These are phyloP conservation scores for Amorphotheca resinae DNA, from an alignment of 495 filamentous ascomycete species.

Conservation along the genomic window DNA sequence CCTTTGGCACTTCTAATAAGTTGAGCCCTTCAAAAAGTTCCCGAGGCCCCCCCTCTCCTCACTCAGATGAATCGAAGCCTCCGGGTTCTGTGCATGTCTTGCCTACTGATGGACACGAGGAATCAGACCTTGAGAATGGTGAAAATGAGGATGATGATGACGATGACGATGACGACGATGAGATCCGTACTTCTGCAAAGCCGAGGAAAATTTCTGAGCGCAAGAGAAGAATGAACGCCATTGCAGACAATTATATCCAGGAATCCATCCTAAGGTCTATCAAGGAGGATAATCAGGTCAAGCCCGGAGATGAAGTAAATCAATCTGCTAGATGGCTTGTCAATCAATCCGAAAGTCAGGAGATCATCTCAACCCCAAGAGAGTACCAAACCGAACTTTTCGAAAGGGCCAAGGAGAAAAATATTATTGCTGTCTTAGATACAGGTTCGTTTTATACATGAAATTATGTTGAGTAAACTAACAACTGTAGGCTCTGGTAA, in stretches of 20 bases:
- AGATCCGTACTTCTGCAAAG: constrained; percentile 8
- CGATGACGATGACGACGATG: constrained; percentile 23
- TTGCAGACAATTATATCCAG: constrained; percentile 33
- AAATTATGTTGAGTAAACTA: neutral
- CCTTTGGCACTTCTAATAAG: neutral
- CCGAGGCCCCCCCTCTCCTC: neutral
- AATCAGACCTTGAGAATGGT: neutral
- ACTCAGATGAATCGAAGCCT: neutral
- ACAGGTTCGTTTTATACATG: constrained; percentile 43
- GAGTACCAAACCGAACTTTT: constrained; percentile 93
- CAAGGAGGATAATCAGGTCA: constrained; percentile 7
- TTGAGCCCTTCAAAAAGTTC: neutral
- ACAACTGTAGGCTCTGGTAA: constrained; percentile 72
- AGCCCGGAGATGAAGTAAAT: constrained; percentile 20
- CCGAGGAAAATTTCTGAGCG: constrained; percentile 32
- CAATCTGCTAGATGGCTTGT: constrained; percentile 29
- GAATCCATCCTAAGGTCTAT: neutral
- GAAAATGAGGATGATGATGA: neutral
- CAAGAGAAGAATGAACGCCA: constrained; percentile 35
- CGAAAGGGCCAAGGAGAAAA: constrained; percentile 72
- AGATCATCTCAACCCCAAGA: constrained; percentile 59
- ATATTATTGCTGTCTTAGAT: constrained; percentile 92
- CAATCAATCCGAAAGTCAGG: constrained; percentile 21
- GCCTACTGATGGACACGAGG: neutral
- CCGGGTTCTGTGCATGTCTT: neutral